phyloP scores from a whole-genome alignment of 2,329 filamentous ascomycete genomes.

The Cytospora leucostoma region DNA sequence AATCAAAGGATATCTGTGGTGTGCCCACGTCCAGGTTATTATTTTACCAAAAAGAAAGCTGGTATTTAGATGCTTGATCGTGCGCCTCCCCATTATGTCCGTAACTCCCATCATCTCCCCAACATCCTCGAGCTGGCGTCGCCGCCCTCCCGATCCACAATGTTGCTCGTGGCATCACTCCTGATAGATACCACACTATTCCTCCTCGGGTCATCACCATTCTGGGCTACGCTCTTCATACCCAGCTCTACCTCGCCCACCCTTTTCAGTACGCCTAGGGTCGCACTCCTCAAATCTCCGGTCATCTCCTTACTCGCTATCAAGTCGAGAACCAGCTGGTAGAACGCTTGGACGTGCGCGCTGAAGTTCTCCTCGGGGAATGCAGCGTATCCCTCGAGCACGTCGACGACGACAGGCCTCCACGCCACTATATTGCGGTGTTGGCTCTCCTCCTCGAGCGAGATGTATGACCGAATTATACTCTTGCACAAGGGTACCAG shows the following conservation, averaged over 20 bases:
- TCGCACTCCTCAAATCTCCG: constrained; percentile 72
- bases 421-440: constrained; percentile 96
- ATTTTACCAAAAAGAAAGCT: constrained; percentile 14
- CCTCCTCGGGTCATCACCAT: constrained; percentile 37
- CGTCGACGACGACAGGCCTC: constrained; percentile 95
- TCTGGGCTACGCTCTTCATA: constrained; percentile 51
- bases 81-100: constrained; percentile 34
- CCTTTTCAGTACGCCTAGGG: constrained; percentile 75
- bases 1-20: background rate
- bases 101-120: constrained; percentile 28
- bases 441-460: constrained; percentile 92
- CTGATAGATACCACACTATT: constrained; percentile 43
- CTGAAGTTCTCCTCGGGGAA: constrained; percentile 82
- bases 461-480: constrained; percentile 82
- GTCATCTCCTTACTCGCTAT: constrained; percentile 75
- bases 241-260: constrained; percentile 77
- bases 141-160: constrained; percentile 33
- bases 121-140: constrained; percentile 31
- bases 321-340: constrained; percentile 81
- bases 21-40: constrained; percentile 6
- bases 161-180: constrained; percentile 21
- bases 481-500: constrained; percentile 94
- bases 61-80: constrained; percentile 1
- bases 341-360: constrained; percentile 79
- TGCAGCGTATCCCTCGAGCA: constrained; percentile 86